Evolutionary conservation across 2,329 filamentous ascomycete genomes (phyloP).

Genomic region (Gnomoniopsis smithogilvyi): DNA sequence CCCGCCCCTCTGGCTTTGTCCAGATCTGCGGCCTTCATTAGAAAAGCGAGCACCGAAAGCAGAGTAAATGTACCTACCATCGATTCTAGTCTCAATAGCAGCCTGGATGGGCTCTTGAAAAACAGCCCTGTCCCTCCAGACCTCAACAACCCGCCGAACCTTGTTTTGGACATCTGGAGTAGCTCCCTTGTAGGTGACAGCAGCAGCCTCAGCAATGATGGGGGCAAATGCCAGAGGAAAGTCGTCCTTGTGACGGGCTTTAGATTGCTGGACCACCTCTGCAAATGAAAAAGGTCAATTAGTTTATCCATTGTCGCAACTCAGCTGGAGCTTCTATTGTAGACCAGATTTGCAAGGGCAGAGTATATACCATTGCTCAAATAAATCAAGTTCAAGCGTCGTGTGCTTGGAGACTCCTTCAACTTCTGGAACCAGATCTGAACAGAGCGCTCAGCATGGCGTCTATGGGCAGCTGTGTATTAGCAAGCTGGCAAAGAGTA

Average conservation of each 20-base stretch:
- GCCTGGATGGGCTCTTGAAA: constrained; percentile 79
- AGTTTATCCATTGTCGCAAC: neutral
- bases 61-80: constrained; percentile 54
- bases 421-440: constrained; percentile 88
- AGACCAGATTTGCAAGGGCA: neutral
- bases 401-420: constrained; percentile 81
- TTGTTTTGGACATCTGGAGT: constrained; percentile 84
- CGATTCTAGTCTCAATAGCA: constrained; percentile 74
- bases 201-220: constrained; percentile 85
- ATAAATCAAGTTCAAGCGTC: constrained; percentile 88
- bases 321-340: neutral
- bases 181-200: constrained; percentile 86
- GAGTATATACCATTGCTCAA: constrained; percentile 77
- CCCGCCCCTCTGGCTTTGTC: constrained; percentile 56
- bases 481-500: constrained; percentile 1
- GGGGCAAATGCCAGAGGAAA: constrained; percentile 91
- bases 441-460: constrained; percentile 88
- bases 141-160: constrained; percentile 83
- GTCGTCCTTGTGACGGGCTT: constrained; percentile 86
- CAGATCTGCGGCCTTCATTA: constrained; percentile 45
- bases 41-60: neutral
- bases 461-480: constrained; percentile 47
- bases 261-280: constrained; percentile 97
- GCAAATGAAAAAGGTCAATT: neutral
- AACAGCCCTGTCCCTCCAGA: constrained; percentile 84